A percentile compares a stretch with the other conserved stretches of the same genome.
These are phyloP conservation scores for Picochlorum sp. DNA, from an alignment of 139 green algal genomes.

Conservation along the genomic window DNA sequence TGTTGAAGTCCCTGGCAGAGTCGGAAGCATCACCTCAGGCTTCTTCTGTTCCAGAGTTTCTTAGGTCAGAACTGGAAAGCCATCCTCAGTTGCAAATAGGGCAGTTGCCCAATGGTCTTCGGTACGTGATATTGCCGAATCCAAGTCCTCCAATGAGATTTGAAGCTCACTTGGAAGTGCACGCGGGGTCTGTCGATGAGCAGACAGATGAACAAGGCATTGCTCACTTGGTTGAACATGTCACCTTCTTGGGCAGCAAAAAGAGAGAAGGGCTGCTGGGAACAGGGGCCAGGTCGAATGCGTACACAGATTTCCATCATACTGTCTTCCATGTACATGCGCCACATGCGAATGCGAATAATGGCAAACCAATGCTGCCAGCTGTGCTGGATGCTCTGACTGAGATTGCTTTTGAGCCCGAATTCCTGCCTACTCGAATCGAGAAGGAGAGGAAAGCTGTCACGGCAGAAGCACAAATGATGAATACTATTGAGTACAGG, in stretches of 20 bases:
- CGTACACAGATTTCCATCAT: conserved; percentile 99
- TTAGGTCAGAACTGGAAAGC: conserved; percentile 29
- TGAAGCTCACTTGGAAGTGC: conserved; percentile 90
- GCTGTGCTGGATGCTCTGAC: conserved; percentile 86
- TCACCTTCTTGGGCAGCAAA: conserved; percentile 92
- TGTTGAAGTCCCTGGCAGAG: conserved; percentile 11
- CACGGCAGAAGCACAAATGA: conserved; percentile 94
- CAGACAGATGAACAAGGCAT: conserved; percentile 73
- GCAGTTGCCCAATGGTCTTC: conserved; percentile 65
- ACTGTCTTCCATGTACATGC: conserved; percentile 99
- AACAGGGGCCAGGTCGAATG: conserved; percentile 84
- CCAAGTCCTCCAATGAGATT: conserved; percentile 76
- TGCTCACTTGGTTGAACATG: conserved; percentile 97
- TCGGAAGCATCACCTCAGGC: not conserved
- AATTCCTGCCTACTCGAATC: conserved; percentile 79
- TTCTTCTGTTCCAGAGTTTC: conserved; percentile 3
- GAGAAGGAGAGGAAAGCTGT: conserved; percentile 97
- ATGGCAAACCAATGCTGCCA: conserved; percentile 59
- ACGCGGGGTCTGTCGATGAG: conserved; percentile 68
- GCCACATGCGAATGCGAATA: conserved; percentile 56
- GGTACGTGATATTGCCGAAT: conserved; percentile 96
- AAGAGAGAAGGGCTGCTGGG: conserved; percentile 85
- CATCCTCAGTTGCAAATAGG: conserved; percentile 55
- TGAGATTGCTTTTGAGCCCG: conserved; percentile 82
- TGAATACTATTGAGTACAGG: conserved; percentile 99